Conservation (phyloP, 139 green algal species). For the Chlorella sp. region DNA sequence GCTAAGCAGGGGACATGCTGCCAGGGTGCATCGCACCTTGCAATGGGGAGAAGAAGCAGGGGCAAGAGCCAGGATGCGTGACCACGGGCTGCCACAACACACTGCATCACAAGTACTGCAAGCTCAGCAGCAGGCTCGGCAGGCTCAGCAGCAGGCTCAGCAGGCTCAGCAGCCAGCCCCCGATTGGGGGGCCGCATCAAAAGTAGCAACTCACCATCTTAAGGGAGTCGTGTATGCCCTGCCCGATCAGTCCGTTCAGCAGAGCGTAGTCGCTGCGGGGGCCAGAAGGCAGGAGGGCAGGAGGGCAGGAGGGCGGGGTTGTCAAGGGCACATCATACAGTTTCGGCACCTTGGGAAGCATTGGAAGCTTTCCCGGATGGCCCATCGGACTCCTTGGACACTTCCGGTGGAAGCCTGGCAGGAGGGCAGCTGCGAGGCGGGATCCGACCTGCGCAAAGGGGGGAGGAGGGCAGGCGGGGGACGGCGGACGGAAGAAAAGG, state of each 20-base stretch:
- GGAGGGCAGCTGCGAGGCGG: no score
- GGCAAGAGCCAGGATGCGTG: no score
- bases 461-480: no score
- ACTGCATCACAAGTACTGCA: background rate
- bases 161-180: background rate
- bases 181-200: background rate
- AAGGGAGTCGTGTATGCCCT: slow-evolving; percentile 49
- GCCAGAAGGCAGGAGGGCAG: background rate
- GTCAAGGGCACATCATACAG: no score
- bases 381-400: no score
- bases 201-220: slow-evolving; percentile 21
- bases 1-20: background rate
- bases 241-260: slow-evolving; percentile 74
- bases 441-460: no score
- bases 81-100: background rate
- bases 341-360: no score
- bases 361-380: no score
- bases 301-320: background rate
- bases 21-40: background rate
- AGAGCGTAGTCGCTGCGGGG: slow-evolving; percentile 73
- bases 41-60: no score
- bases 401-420: no score
- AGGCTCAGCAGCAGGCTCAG: background rate
- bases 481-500: no score
- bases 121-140: slow-evolving; percentile 20